These are phyloP conservation scores for Ophiostoma novo-ulmi DNA, from an alignment of 2,329 filamentous ascomycete genomes.

Conservation along the genomic window DNA sequence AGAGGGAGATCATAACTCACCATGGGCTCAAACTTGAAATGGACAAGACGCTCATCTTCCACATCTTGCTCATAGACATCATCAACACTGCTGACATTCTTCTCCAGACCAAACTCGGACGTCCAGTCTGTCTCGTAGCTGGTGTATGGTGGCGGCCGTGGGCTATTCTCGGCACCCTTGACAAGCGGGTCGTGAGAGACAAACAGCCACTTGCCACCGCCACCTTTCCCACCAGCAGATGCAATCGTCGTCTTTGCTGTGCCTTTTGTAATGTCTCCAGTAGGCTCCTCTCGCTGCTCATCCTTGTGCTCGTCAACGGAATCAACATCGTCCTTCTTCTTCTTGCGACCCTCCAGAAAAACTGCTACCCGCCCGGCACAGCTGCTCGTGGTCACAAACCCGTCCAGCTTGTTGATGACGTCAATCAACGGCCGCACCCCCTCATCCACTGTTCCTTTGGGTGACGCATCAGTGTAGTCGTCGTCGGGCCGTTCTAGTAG, in stretches of 20 bases:
- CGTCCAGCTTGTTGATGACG: conserved; percentile 68
- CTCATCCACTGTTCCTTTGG: conserved; percentile 80
- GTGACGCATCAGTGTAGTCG: conserved; percentile 76
- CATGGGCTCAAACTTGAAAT: conserved; percentile 95
- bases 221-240: conserved; percentile 76
- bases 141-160: conserved; percentile 14
- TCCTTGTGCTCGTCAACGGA: not conserved
- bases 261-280: conserved; percentile 29
- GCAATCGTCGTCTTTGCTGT: conserved; percentile 37
- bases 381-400: conserved; percentile 86
- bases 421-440: conserved; percentile 72
- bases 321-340: not conserved
- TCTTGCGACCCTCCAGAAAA: conserved; percentile 72
- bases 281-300: conserved; percentile 22
- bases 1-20: conserved; percentile 47
- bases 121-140: conserved; percentile 27
- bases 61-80: conserved; percentile 23
- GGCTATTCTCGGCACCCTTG: conserved; percentile 29
- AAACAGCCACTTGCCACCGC: conserved; percentile 77
- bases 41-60: conserved; percentile 46
- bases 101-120: conserved; percentile 41
- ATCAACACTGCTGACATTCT: conserved; percentile 29
- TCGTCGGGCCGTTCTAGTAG: conserved; percentile 63
- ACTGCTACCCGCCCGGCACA: conserved; percentile 84
- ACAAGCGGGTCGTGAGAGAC: conserved; percentile 73